phyloP scores from a whole-genome alignment of 176 grass and related monocot genomes.

The Puya raimondii region DNA sequence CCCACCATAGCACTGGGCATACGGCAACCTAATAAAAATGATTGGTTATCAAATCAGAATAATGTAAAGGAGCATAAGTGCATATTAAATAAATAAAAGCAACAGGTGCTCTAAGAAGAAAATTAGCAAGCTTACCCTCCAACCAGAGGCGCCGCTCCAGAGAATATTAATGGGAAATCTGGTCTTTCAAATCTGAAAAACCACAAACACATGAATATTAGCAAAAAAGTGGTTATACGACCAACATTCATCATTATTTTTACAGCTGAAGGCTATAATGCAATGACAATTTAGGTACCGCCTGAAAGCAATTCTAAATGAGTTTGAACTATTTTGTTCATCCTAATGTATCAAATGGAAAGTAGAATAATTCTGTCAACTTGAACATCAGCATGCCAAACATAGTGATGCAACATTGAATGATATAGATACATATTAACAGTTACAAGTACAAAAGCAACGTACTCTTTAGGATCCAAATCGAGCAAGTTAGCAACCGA shows the following conservation, averaged over 20 bases:
- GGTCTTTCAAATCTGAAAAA: constrained; percentile 69
- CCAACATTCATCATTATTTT: too few relatives aligned
- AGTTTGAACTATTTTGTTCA: background rate
- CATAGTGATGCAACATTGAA: background rate
- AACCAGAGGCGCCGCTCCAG: constrained; percentile 65
- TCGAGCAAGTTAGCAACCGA: constrained; percentile 72
- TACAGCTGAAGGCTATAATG: too few relatives aligned
- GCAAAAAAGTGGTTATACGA: too few relatives aligned
- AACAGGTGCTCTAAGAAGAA: background rate
- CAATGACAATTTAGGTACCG: too few relatives aligned
- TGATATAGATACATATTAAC: background rate
- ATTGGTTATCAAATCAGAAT: constrained; percentile 13
- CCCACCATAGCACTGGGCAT: constrained; percentile 93
- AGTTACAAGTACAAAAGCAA: background rate
- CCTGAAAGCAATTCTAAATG: too few relatives aligned
- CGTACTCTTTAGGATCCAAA: constrained; percentile 91
- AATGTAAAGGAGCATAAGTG: background rate
- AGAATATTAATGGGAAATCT: constrained; percentile 76
- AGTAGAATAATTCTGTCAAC: too few relatives aligned
- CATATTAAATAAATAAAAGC: background rate
- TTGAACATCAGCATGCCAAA: background rate
- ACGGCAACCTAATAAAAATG: constrained; percentile 46
- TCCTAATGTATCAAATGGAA: background rate
- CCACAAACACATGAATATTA: background rate
- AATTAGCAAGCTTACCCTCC: constrained; percentile 46